These are phyloP conservation scores for Verticillium nubilum DNA, from an alignment of 2,329 filamentous ascomycete species.

Conservation along the genomic window DNA sequence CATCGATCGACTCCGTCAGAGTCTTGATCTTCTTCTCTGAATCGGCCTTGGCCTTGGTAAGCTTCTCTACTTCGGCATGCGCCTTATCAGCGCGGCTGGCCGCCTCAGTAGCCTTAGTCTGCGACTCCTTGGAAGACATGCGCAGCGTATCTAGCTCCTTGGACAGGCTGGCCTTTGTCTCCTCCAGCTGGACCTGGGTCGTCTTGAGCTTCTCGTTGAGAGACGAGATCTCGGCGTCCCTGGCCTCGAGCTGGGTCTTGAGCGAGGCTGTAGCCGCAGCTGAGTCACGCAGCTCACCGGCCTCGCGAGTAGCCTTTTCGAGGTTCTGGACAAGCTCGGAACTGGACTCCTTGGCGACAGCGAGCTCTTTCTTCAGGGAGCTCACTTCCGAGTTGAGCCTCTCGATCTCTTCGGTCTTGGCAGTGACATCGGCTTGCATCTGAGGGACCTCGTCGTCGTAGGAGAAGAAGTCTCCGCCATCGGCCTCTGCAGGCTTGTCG, in stretches of 20 bases:
- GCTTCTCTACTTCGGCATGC: slow-evolving; percentile 22
- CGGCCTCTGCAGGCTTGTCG: slow-evolving; percentile 22
- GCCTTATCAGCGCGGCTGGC: slow-evolving; percentile 20
- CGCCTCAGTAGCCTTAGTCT: slow-evolving; percentile 19
- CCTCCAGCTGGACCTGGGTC: slow-evolving; percentile 37
- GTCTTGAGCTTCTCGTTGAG: slow-evolving; percentile 43
- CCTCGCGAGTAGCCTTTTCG: slow-evolving; percentile 61
- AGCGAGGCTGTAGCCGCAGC: slow-evolving; percentile 35
- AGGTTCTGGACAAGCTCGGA: slow-evolving; percentile 61
- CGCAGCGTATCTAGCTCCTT: slow-evolving; percentile 17
- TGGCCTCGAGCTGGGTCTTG: slow-evolving; percentile 43
- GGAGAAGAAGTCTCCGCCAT: slow-evolving; percentile 69
- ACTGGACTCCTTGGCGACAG: slow-evolving; percentile 65
- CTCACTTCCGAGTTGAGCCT: slow-evolving; percentile 65
- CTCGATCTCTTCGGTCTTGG: slow-evolving; percentile 65
- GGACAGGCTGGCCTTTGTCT: slow-evolving; percentile 31
- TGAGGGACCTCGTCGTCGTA: slow-evolving; percentile 83
- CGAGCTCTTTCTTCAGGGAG: slow-evolving; percentile 64
- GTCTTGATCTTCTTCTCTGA: slow-evolving; percentile 36
- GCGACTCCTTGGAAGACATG: slow-evolving; percentile 17
- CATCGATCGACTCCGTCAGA: slow-evolving; percentile 36
- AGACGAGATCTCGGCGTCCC: slow-evolving; percentile 40
- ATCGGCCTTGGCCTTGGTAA: slow-evolving; percentile 29
- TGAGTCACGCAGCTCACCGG: slow-evolving; percentile 42
- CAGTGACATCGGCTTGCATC: slow-evolving; percentile 68